Base-by-base conservation (phyloP, 2,329 filamentous ascomycete genomes). In the Fusarium sp. region DNA sequence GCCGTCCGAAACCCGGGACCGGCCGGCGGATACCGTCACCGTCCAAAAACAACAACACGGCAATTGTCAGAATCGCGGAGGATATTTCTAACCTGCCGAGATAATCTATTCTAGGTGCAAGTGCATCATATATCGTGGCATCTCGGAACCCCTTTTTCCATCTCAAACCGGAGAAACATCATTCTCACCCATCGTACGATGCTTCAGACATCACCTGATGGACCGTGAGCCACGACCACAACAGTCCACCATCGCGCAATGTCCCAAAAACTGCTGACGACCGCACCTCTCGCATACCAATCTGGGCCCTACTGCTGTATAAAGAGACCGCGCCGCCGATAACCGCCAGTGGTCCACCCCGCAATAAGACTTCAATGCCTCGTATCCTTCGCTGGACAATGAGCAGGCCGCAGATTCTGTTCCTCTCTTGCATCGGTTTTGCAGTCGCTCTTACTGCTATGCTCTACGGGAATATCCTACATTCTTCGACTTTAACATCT, bases 401-500 rank as follows among this genome's bases (percentile, higher is more conserved):
- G 72, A 74, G 71, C 67, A 72, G 72, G 62, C 72, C 68, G 22
- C 71, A 68, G 49, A 65, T 74, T 43, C 44, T 74, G 41, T 60
- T 74, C 53, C 71, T 74, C 50, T 72, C 72, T 43, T 72, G 72
- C 55, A 71, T 74, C 61, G 71, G 72, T 59, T 62, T 74, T 56
- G 67, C 68, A 43, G 71, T 74, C 40, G 72, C 72, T 30, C 35
- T 74, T 2, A 71, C 72, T 74, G 72, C 72, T 74, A 74, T 74
- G 71, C 72, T 74, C 44, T 74, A 74, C 68, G 66, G 71, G 40
- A 74, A 74, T 46, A 44, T 74, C 26, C 35, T 72, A 6, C 62
- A 65, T 32, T 49, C 68, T 7, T 63, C 68, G 1, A 43, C 59
- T n/a, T 19, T 74, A 24, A 68, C 48, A 28, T 72, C 67, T n/a